phyloP scores from a whole-genome alignment of 2,329 filamentous ascomycete genomes.

The Talaromyces sp. region DNA sequence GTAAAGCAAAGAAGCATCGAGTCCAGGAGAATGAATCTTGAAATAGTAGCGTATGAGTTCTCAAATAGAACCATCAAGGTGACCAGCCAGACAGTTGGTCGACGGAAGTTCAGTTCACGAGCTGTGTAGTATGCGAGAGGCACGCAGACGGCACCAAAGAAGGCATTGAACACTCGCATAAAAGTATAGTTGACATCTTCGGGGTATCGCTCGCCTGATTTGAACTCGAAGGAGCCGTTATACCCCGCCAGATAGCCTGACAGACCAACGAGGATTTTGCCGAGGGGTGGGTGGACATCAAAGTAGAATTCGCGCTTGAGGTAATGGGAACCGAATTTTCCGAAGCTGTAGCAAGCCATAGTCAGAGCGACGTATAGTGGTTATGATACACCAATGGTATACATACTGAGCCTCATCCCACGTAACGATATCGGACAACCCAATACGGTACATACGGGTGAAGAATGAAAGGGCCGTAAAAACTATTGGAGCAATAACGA shows the following conservation, averaged over 20 bases:
- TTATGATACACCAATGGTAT: neutral
- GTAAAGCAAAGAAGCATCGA: slow-evolving; percentile 99
- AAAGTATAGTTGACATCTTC: slow-evolving; percentile 93
- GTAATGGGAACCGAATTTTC: slow-evolving; percentile 97
- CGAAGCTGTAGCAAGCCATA: slow-evolving; percentile 32
- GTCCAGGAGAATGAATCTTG: slow-evolving; percentile 94
- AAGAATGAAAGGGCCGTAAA: slow-evolving; percentile 61
- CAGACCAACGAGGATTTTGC: slow-evolving; percentile 96
- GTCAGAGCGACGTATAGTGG: neutral
- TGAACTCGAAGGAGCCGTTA: slow-evolving; percentile 99
- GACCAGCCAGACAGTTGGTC: slow-evolving; percentile 87
- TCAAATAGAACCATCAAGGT: slow-evolving; percentile 97
- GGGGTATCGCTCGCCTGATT: slow-evolving; percentile 94
- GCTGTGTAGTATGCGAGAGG: slow-evolving; percentile 95
- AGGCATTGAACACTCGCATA: slow-evolving; percentile 96
- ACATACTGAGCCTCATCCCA: slow-evolving; percentile 72
- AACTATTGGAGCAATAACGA: slow-evolving; percentile 57
- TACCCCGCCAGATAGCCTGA: slow-evolving; percentile 96
- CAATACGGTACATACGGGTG: slow-evolving; percentile 64
- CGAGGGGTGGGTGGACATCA: slow-evolving; percentile 89
- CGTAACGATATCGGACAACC: slow-evolving; percentile 64
- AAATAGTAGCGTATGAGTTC: slow-evolving; percentile 99
- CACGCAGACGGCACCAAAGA: slow-evolving; percentile 87
- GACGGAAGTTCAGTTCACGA: slow-evolving; percentile 78
- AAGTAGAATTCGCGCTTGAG: slow-evolving; percentile 99